These are phyloP conservation scores for Pythium dissotocum DNA, from an alignment of 352 stramenopile species.

Conservation along the genomic window DNA sequence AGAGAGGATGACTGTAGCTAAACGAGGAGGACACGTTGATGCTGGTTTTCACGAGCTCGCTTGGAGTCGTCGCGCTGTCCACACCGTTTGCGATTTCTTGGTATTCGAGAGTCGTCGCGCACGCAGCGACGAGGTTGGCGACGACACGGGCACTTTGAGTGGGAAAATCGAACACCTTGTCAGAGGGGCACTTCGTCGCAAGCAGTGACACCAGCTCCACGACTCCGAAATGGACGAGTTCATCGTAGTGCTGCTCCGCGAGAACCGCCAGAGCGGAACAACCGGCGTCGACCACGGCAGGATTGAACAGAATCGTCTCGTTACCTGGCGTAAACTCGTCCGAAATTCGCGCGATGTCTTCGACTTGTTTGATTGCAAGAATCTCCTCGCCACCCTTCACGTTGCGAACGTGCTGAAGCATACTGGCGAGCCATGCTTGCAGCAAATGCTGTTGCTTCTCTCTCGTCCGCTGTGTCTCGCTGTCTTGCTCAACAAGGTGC, in stretches of 20 bases:
- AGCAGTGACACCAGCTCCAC: constrained; percentile 65
- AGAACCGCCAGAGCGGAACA: constrained; percentile 69
- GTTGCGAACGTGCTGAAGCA: constrained; percentile 70
- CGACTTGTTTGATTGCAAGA: constrained; percentile 76
- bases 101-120: constrained; percentile 39
- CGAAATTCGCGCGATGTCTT: constrained; percentile 72
- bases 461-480: constrained; percentile 17
- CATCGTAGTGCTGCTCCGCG: constrained; percentile 59
- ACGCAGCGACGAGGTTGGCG: constrained; percentile 67
- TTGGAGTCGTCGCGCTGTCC: not conserved
- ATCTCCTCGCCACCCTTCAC: constrained; percentile 60
- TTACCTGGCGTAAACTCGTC: constrained; percentile 77
- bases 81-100: not conserved
- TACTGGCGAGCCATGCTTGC: constrained; percentile 76
- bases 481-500: constrained; percentile 50
- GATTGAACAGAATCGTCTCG: constrained; percentile 69
- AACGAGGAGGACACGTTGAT: not conserved
- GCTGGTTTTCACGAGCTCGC: not conserved
- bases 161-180: constrained; percentile 38
- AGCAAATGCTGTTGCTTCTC: constrained; percentile 62
- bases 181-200: constrained; percentile 33
- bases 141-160: constrained; percentile 74
- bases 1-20: constrained; percentile 13
- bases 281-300: constrained; percentile 66
- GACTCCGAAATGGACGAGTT: constrained; percentile 65